Conservation (phyloP, 106 monocot species). For the Allium sativum region DNA sequence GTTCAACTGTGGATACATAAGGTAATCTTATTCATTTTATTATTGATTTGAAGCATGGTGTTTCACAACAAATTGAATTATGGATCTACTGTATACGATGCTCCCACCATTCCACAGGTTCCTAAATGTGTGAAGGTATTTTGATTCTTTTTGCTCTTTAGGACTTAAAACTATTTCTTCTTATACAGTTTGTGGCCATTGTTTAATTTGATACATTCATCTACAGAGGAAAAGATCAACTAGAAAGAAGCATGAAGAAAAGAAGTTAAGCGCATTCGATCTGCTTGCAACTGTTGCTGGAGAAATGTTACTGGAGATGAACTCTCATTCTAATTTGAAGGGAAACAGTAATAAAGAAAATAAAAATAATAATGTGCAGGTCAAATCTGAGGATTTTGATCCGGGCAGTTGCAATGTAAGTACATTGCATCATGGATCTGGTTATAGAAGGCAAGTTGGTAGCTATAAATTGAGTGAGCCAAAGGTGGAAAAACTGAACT, state of each 20-base stretch:
- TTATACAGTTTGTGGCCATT: not conserved
- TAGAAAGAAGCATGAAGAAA: slow-evolving; percentile 31
- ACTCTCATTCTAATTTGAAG: slow-evolving; percentile 2
- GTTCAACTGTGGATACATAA: not conserved
- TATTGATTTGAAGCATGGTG: slow-evolving; percentile 42
- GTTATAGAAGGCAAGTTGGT: slow-evolving; percentile 22
- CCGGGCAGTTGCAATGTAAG: slow-evolving; percentile 60
- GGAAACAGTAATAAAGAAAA: slow-evolving; percentile 19
- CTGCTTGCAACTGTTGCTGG: slow-evolving; percentile 49
- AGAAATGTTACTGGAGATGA: slow-evolving; percentile 22
- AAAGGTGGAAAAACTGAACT: not conserved
- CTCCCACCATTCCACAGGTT: slow-evolving; percentile 23
- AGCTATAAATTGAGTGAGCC: not conserved
- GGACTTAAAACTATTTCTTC: slow-evolving; percentile 4
- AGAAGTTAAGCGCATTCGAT: slow-evolving; percentile 29
- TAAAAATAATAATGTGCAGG: slow-evolving; percentile 5
- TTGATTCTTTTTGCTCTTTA: not conserved
- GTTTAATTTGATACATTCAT: not conserved
- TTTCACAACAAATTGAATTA: slow-evolving; percentile 37
- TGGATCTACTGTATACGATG: slow-evolving; percentile 40
- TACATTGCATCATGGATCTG: slow-evolving; percentile 10
- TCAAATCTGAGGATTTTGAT: slow-evolving; percentile 45
- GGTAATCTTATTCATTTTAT: not conserved
- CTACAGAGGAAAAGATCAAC: slow-evolving; percentile 37
- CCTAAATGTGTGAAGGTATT: slow-evolving; percentile 37